Conservation (phyloP, 768 basidiomycete genomes). For the Hygrophoropsis aurantiaca region DNA sequence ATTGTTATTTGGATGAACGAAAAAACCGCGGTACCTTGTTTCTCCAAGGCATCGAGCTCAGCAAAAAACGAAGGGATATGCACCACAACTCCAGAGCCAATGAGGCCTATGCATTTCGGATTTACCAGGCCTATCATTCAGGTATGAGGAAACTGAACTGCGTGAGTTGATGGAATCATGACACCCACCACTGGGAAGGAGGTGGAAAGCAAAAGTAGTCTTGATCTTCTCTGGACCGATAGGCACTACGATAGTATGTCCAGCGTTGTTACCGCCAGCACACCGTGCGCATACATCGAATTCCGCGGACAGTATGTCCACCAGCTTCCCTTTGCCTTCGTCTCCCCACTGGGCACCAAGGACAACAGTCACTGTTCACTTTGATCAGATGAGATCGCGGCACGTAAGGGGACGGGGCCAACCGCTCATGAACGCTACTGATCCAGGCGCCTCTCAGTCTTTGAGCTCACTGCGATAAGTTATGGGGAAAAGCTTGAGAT, state of each 20-base stretch:
- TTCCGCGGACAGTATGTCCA: slow-evolving; percentile 90
- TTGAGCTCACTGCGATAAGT: background rate
- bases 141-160: background rate
- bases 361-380: slow-evolving; percentile 60
- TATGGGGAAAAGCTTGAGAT: slow-evolving; percentile 9
- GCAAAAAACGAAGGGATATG: slow-evolving; percentile 94
- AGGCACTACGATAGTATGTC: slow-evolving; percentile 94
- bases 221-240: slow-evolving; percentile 64
- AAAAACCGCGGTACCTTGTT: slow-evolving; percentile 60
- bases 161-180: slow-evolving; percentile 1
- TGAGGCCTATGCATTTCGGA: slow-evolving; percentile 78
- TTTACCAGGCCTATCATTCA: slow-evolving; percentile 74
- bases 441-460: background rate
- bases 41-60: slow-evolving; percentile 84
- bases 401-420: slow-evolving; percentile 5
- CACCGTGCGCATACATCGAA: slow-evolving; percentile 93
- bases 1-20: background rate
- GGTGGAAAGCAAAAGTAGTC: slow-evolving; percentile 93
- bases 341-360: slow-evolving; percentile 92
- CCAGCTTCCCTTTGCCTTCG: slow-evolving; percentile 94
- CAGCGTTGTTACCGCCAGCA: slow-evolving; percentile 98
- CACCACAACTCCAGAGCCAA: slow-evolving; percentile 95
- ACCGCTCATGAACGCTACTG: slow-evolving; percentile 24
- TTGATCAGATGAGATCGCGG: slow-evolving; percentile 11
- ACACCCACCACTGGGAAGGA: slow-evolving; percentile 84